Evolutionary conservation across 1,284 basidiomycete species (phyloP).

Genomic region (Tilletia horrida): DNA sequence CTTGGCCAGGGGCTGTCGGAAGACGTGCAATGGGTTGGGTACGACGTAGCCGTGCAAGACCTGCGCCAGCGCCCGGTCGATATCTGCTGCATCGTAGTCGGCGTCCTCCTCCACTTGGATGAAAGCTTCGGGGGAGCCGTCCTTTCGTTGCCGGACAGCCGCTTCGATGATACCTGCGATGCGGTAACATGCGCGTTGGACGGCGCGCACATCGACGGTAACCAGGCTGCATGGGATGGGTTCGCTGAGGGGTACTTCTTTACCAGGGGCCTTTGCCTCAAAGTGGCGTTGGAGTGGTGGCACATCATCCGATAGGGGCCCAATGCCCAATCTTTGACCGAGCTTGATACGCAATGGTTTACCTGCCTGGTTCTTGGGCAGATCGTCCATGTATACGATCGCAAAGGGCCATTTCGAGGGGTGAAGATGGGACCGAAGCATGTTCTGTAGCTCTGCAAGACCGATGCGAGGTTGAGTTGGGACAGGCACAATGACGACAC

Average conservation of each 20-base stretch:
- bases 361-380: conserved; percentile 55
- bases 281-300: conserved; percentile 54
- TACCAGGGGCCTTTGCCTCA: conserved; percentile 52
- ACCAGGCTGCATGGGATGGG: conserved; percentile 54
- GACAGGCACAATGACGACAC: conserved; percentile 53
- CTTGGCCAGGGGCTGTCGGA: conserved; percentile 53
- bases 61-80: conserved; percentile 53
- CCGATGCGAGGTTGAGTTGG: conserved; percentile 54
- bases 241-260: conserved; percentile 50
- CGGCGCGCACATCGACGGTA: conserved; percentile 51
- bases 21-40: conserved; percentile 55
- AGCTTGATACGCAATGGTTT: conserved; percentile 55
- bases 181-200: conserved; percentile 54
- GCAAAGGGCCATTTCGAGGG: conserved; percentile 55
- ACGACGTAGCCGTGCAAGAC: conserved; percentile 54
- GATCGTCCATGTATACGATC: conserved; percentile 54
- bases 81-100: conserved; percentile 53
- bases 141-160: conserved; percentile 51
- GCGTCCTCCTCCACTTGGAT: conserved; percentile 54
- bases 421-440: conserved; percentile 51
- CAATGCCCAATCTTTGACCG: conserved; percentile 51
- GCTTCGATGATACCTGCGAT: conserved; percentile 54
- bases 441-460: conserved; percentile 53
- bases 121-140: conserved; percentile 53
- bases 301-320: conserved; percentile 52